Conservation (phyloP, 805 yeast genomes). For the Zygosaccharomyces bailii region DNA sequence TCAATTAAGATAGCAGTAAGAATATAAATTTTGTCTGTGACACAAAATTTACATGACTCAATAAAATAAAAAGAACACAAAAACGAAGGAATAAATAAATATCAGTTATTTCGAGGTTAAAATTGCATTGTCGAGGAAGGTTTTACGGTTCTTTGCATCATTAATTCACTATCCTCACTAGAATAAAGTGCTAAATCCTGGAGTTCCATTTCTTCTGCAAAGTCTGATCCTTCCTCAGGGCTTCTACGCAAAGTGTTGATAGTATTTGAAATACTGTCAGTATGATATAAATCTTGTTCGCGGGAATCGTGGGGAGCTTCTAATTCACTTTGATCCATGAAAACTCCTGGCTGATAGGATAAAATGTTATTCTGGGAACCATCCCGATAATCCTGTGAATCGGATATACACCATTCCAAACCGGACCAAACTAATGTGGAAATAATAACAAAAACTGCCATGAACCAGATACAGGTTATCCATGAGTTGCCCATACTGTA, state of each 20-base stretch:
- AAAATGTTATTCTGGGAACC: constrained; percentile 15
- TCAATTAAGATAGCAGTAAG: not conserved
- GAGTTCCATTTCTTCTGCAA: constrained; percentile 21
- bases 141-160: constrained; percentile 17
- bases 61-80: constrained; percentile 5
- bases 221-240: constrained; percentile 3
- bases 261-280: not conserved
- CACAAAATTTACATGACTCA: constrained; percentile 7
- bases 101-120: constrained; percentile 6
- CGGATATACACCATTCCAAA: constrained; percentile 35
- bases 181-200: constrained; percentile 24
- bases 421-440: constrained; percentile 35
- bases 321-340: constrained; percentile 9
- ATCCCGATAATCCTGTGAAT: constrained; percentile 13
- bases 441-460: constrained; percentile 20
- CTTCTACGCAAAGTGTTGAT: not conserved
- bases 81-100: not conserved
- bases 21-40: not conserved
- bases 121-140: constrained; percentile 30
- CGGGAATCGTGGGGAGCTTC: not conserved
- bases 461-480: constrained; percentile 26
- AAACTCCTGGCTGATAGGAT: constrained; percentile 17
- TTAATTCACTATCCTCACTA: constrained; percentile 18
- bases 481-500: constrained; percentile 27
- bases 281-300: not conserved